phyloP scores from a whole-genome alignment of 2,329 filamentous ascomycete genomes.

The Verticillium isaacii region DNA sequence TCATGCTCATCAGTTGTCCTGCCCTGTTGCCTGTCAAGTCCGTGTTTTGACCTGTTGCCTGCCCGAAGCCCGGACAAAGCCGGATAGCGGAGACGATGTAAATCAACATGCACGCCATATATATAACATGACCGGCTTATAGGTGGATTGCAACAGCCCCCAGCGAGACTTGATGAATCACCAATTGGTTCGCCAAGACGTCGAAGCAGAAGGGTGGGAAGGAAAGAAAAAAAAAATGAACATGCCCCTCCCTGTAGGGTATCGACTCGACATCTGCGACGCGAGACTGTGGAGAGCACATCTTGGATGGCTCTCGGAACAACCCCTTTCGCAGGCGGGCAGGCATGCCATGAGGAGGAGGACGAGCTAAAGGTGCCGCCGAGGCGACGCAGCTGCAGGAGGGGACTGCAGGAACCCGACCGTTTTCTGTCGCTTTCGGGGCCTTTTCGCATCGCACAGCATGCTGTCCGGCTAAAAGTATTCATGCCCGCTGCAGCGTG shows the following conservation, averaged over 20 bases:
- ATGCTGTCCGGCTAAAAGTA: neutral
- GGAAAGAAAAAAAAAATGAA: neutral
- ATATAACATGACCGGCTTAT: neutral
- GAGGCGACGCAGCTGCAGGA: neutral
- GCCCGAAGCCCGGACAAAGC: neutral
- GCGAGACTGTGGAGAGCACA: neutral
- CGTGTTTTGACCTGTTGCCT: neutral
- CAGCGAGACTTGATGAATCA: neutral
- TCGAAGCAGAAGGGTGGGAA: neutral
- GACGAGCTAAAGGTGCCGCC: neutral
- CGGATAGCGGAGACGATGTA: neutral
- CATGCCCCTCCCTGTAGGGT: neutral
- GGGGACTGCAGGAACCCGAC: neutral
- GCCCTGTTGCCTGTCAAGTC: neutral
- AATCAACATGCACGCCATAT: neutral
- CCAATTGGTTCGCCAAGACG: neutral
- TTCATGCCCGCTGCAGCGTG: neutral
- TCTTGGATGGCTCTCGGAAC: neutral
- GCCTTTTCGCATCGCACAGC: neutral
- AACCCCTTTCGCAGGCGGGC: neutral
- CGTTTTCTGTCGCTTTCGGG: neutral
- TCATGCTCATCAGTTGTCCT: neutral
- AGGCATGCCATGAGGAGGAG: neutral
- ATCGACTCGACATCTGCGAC: neutral
- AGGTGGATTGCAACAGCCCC: neutral